A percentile compares a stretch with the other conserved stretches of the same genome.
phyloP scores from a whole-genome alignment of 331 rosid genomes.

The Prunus yedoensis region DNA sequence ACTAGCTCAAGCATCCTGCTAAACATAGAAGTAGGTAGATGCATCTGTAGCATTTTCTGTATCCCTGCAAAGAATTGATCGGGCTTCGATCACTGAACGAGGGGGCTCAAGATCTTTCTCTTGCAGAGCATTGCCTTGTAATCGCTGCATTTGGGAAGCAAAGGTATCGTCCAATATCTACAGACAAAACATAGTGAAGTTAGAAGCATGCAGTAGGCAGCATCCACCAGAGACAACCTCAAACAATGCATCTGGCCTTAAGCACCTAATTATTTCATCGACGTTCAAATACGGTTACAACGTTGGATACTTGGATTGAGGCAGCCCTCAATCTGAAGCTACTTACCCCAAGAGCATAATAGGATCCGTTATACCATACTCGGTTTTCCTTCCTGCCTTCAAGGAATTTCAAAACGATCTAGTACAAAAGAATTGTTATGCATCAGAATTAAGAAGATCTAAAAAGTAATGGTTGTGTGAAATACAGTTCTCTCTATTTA shows the following conservation, averaged over 20 bases:
- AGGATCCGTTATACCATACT: constrained; percentile 86
- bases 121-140: constrained; percentile 84
- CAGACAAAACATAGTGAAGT: constrained; percentile 16
- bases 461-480: constrained; percentile 8
- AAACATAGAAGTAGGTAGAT: constrained; percentile 58
- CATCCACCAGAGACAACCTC: neutral
- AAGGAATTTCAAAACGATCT: constrained; percentile 81
- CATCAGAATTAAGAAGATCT: neutral
- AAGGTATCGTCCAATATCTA: constrained; percentile 91
- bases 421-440: constrained; percentile 7
- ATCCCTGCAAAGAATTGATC: constrained; percentile 90
- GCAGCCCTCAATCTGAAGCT: constrained; percentile 3
- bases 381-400: constrained; percentile 97
- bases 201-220: neutral
- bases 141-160: constrained; percentile 95
- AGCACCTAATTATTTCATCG: too few relatives aligned
- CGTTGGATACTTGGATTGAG: too few relatives aligned
- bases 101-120: constrained; percentile 95
- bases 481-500: constrained; percentile 21
- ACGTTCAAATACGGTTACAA: too few relatives aligned
- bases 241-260: neutral
- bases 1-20: constrained; percentile 4
- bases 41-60: constrained; percentile 60
- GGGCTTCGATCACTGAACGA: constrained; percentile 86
- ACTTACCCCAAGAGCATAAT: constrained; percentile 95